phyloP scores from a whole-genome alignment of 108 stramenopile species.

The Pseudonitzschia multiseries region DNA sequence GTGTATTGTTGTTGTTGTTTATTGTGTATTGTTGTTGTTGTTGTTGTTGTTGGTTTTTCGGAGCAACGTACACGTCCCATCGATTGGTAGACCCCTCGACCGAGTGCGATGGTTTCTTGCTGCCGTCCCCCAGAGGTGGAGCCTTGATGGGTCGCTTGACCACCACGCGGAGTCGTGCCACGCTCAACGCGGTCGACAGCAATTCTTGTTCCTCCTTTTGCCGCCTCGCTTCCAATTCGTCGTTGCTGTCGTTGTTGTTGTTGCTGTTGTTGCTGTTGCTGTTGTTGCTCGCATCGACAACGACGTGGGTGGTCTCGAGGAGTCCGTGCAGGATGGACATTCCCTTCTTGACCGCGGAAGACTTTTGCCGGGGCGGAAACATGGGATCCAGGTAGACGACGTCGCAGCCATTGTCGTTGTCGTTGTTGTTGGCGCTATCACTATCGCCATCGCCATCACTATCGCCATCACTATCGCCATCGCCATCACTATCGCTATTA shows the following conservation, averaged over 20 bases:
- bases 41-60: background rate
- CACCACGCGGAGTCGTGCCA: conserved; percentile 59
- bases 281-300: background rate
- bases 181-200: conserved; percentile 41
- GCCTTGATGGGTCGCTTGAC: conserved; percentile 81
- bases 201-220: conserved; percentile 50
- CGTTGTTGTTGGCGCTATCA: background rate
- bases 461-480: too few relatives aligned
- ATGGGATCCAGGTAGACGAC: conserved; percentile 86
- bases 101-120: conserved; percentile 57
- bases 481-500: too few relatives aligned
- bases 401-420: conserved; percentile 6
- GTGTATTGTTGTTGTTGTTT: too few relatives aligned
- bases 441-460: too few relatives aligned
- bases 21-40: background rate
- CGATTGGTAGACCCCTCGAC: conserved; percentile 72
- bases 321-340: conserved; percentile 82
- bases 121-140: conserved; percentile 47
- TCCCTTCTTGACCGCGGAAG: conserved; percentile 76
- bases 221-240: background rate
- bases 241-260: background rate
- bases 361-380: conserved; percentile 81
- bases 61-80: conserved; percentile 75
- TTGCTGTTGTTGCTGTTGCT: background rate
- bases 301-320: conserved; percentile 50